These are phyloP conservation scores for Cylindrotheca closterium DNA, from an alignment of 108 stramenopile genomes.

Conservation along the genomic window DNA sequence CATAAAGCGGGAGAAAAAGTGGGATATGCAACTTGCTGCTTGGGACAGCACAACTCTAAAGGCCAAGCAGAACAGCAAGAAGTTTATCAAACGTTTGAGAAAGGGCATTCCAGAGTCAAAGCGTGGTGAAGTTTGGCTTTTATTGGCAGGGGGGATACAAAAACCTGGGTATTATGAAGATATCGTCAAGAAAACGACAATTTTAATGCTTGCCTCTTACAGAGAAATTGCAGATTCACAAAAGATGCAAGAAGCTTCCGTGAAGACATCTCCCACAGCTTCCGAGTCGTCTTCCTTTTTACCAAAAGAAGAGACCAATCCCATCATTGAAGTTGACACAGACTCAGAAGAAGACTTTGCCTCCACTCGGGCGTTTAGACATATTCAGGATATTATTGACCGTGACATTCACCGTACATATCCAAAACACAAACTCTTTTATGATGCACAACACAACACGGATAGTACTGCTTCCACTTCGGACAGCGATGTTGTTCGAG, in stretches of 20 bases:
- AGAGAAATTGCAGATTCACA: conserved; percentile 10
- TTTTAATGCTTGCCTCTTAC: conserved; percentile 26
- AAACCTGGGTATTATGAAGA: conserved; percentile 38
- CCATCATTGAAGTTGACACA: not conserved
- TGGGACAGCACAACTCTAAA: conserved; percentile 32
- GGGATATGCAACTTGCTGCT: conserved; percentile 40
- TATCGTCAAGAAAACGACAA: conserved; percentile 37
- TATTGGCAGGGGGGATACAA: conserved; percentile 27
- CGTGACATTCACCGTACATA: conserved; percentile 90
- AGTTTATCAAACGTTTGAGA: conserved; percentile 34
- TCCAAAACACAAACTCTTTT: conserved; percentile 85
- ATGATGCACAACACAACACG: conserved; percentile 28
- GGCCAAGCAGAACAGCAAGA: conserved; percentile 2
- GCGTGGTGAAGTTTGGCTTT: conserved; percentile 42
- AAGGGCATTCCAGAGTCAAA: conserved; percentile 62
- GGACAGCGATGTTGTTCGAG: conserved; percentile 2
- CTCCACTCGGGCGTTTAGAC: conserved; percentile 27
- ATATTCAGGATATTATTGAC: conserved; percentile 79
- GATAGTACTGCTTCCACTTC: not conserved
- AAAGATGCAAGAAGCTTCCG: not conserved
- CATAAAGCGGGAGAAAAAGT: conserved; percentile 47
- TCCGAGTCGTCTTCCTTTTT: not conserved
- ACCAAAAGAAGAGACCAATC: not conserved
- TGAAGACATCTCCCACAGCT: conserved; percentile 2
- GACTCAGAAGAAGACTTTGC: conserved; percentile 13